These are phyloP conservation scores for Hibiscus trionum DNA, from an alignment of 345 rosid genomes.

Conservation along the genomic window DNA sequence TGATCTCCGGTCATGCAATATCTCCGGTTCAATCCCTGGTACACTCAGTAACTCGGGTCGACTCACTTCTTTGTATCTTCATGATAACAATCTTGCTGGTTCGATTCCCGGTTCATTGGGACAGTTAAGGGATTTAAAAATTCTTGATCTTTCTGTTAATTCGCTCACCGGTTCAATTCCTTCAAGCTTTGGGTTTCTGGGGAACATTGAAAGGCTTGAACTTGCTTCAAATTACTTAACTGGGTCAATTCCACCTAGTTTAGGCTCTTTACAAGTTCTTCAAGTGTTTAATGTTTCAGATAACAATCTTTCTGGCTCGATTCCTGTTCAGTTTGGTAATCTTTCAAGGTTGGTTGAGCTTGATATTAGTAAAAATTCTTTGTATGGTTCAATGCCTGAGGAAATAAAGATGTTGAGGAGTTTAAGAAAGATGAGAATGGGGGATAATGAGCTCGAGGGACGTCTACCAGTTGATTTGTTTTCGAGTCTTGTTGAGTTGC, in stretches of 20 bases:
- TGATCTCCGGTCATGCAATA: slow-evolving; percentile 49
- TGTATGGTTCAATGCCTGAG: slow-evolving; percentile 41
- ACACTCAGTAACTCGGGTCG: slow-evolving; percentile 44
- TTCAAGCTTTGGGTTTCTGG: slow-evolving; percentile 26
- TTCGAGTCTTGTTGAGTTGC: slow-evolving; percentile 30
- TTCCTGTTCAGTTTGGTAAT: slow-evolving; percentile 42
- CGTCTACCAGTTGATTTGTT: slow-evolving; percentile 29
- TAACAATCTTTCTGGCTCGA: slow-evolving; percentile 39
- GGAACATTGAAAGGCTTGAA: slow-evolving; percentile 32
- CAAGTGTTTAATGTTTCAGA: slow-evolving; percentile 39
- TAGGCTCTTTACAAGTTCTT: slow-evolving; percentile 30
- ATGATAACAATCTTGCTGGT: slow-evolving; percentile 40
- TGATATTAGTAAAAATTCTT: slow-evolving; percentile 50
- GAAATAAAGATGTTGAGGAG: slow-evolving; percentile 35
- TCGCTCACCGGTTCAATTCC: slow-evolving; percentile 49
- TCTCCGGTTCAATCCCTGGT: slow-evolving; percentile 44
- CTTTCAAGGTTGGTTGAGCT: slow-evolving; percentile 39
- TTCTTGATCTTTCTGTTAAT: slow-evolving; percentile 49
- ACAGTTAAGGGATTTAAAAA: slow-evolving; percentile 28
- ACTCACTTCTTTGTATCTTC: slow-evolving; percentile 34
- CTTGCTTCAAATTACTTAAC: slow-evolving; percentile 43
- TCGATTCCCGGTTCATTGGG: slow-evolving; percentile 35
- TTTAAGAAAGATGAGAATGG: slow-evolving; percentile 35
- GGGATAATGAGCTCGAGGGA: slow-evolving; percentile 34
- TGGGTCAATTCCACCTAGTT: slow-evolving; percentile 37